Conservation (phyloP, 2,329 filamentous ascomycete species). For the Hypoxylon sp. region DNA sequence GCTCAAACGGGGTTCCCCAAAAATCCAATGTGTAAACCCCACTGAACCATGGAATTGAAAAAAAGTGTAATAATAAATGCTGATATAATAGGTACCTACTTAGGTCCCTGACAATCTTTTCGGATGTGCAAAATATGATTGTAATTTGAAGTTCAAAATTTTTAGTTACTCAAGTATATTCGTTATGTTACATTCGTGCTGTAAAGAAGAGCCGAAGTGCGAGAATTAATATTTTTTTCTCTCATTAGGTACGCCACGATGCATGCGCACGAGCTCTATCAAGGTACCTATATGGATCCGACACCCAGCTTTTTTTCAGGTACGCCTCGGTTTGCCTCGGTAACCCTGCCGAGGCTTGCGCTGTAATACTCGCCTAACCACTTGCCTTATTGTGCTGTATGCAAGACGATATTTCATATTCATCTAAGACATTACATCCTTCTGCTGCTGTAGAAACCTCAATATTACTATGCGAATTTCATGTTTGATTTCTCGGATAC, state of each 20-base stretch:
- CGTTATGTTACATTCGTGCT: neutral
- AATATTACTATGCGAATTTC: neutral
- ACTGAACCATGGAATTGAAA: neutral
- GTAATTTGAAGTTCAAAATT: neutral
- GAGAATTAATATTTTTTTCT: neutral
- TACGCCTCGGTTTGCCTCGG: conserved; percentile 28
- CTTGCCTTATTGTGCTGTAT: conserved; percentile 5
- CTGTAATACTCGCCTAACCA: neutral
- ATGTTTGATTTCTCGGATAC: conserved; percentile 17
- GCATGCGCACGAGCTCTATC: neutral
- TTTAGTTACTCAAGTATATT: neutral
- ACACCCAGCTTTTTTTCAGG: neutral
- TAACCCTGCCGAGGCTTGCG: conserved; percentile 22
- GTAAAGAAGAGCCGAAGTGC: neutral
- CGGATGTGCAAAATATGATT: too few species aligned
- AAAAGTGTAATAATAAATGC: neutral
- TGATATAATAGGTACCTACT: neutral
- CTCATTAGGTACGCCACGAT: neutral
- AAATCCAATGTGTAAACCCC: neutral
- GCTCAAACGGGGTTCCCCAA: neutral
- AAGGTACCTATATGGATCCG: neutral
- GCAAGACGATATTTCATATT: conserved; percentile 9
- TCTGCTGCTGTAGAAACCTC: neutral
- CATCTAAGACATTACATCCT: neutral
- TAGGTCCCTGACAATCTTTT: neutral